Evolutionary conservation across 2,329 filamentous ascomycete species (phyloP).

Genomic region (Polychaeton citri): DNA sequence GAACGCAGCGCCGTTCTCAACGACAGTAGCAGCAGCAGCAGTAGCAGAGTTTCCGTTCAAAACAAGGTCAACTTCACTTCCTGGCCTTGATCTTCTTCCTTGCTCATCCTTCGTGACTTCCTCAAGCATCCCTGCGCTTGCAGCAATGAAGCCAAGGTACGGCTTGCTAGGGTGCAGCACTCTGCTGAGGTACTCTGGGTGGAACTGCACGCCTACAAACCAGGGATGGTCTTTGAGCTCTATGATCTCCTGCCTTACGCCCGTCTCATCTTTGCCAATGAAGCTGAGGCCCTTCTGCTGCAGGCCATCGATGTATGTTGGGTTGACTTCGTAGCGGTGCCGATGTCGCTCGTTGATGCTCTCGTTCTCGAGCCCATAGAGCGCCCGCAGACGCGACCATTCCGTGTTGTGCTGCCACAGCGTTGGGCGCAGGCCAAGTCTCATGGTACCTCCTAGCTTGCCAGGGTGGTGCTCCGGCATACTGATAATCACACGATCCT

Average conservation of each 20-base stretch:
- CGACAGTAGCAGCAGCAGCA: too few species aligned
- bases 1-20: too few species aligned
- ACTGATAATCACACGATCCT: slow-evolving; percentile 64
- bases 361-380: slow-evolving; percentile 47
- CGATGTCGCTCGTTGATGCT: slow-evolving; percentile 59
- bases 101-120: slow-evolving; percentile 21
- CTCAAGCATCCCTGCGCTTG: slow-evolving; percentile 54
- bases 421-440: slow-evolving; percentile 61
- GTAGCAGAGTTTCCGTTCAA: neutral
- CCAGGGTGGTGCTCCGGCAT: slow-evolving; percentile 79
- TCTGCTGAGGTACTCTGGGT: slow-evolving; percentile 71
- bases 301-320: slow-evolving; percentile 56
- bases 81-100: neutral
- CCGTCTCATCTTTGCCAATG: slow-evolving; percentile 65
- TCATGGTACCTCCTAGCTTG: slow-evolving; percentile 78
- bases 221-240: slow-evolving; percentile 74
- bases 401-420: slow-evolving; percentile 63
- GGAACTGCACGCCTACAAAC: slow-evolving; percentile 78
- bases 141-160: slow-evolving; percentile 76
- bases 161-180: slow-evolving; percentile 62
- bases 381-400: slow-evolving; percentile 62
- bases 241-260: slow-evolving; percentile 68
- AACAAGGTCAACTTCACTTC: neutral
- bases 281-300: slow-evolving; percentile 59
- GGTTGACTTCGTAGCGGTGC: slow-evolving; percentile 86